These are phyloP conservation scores for Pleurotus tuoliensis DNA, from an alignment of 768 basidiomycete genomes.

Conservation along the genomic window DNA sequence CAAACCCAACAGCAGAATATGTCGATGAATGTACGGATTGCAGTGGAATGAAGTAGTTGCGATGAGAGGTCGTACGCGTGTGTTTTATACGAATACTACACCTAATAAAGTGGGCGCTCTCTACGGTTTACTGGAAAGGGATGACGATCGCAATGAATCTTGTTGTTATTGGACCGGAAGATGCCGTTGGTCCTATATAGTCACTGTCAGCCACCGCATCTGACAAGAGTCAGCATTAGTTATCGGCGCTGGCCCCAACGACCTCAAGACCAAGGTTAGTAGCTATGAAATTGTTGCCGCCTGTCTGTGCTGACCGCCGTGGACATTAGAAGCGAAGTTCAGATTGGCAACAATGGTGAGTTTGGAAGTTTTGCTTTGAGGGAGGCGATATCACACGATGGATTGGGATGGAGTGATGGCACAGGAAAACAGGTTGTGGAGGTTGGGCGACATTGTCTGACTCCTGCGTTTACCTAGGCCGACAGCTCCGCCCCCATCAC, in stretches of 20 bases:
- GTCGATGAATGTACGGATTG: too few relatives aligned
- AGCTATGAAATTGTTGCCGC: neutral
- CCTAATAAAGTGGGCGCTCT: too few relatives aligned
- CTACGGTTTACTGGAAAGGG: too few relatives aligned
- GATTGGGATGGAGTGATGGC: neutral
- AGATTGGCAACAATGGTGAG: conserved; percentile 11
- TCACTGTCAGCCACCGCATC: conserved; percentile 31
- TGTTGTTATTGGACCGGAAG: conserved; percentile 26
- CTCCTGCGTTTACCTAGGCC: conserved; percentile 42
- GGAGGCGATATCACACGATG: neutral
- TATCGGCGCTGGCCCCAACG: conserved; percentile 35
- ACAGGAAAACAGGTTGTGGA: neutral
- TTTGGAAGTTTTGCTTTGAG: neutral
- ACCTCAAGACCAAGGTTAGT: conserved; percentile 29
- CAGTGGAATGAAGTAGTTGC: too few relatives aligned
- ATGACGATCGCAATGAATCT: neutral
- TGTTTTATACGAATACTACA: too few relatives aligned
- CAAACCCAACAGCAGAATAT: too few relatives aligned
- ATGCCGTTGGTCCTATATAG: conserved; percentile 41
- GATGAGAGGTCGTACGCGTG: too few relatives aligned
- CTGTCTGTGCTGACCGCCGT: neutral
- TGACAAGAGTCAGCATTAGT: conserved; percentile 7
- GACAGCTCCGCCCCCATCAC: conserved; percentile 85
- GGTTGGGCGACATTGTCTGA: neutral
- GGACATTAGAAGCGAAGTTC: conserved; percentile 14